phyloP scores from a whole-genome alignment of 495 filamentous ascomycete genomes.

The Hamigera avellanea region DNA sequence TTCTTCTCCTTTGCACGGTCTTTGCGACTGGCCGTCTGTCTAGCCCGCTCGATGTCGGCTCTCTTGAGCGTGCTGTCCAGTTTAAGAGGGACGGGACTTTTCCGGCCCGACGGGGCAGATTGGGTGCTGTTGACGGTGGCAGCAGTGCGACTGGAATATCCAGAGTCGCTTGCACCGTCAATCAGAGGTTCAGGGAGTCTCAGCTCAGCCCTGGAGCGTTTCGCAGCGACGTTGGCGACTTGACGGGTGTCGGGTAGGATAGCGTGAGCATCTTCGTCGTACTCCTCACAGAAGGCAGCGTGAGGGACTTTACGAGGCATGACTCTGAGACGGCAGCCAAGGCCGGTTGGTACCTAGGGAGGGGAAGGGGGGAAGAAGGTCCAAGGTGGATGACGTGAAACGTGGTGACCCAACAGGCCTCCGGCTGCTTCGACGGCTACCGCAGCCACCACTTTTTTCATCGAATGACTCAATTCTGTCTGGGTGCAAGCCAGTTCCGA shows the following conservation, averaged over 20 bases:
- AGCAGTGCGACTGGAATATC: constrained; percentile 53
- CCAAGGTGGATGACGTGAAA: constrained; percentile 21
- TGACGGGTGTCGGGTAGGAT: constrained; percentile 36
- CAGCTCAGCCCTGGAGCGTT: constrained; percentile 38
- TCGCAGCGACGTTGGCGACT: constrained; percentile 41
- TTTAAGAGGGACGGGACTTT: constrained; percentile 30
- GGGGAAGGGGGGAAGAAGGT: constrained; percentile 4
- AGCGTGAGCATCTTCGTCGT: constrained; percentile 38
- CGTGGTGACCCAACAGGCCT: constrained; percentile 19
- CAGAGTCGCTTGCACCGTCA: constrained; percentile 49
- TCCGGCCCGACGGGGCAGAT: constrained; percentile 37
- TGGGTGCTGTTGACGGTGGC: constrained; percentile 44
- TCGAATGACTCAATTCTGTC: constrained; percentile 13
- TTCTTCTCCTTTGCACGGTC: constrained; percentile 22
- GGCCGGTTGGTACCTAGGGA: constrained; percentile 11
- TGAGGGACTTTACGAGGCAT: constrained; percentile 28
- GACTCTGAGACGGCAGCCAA: constrained; percentile 16
- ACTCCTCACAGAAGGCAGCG: constrained; percentile 46
- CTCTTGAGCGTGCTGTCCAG: constrained; percentile 23
- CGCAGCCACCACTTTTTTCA: constrained; percentile 14
- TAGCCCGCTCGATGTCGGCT: constrained; percentile 18
- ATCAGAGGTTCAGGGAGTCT: constrained; percentile 22
- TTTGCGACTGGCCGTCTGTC: constrained; percentile 16
- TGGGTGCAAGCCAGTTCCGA: too few species aligned
- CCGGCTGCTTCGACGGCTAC: constrained; percentile 10